Base-by-base conservation (phyloP, 768 basidiomycete genomes). In the Collybia nuda region DNA sequence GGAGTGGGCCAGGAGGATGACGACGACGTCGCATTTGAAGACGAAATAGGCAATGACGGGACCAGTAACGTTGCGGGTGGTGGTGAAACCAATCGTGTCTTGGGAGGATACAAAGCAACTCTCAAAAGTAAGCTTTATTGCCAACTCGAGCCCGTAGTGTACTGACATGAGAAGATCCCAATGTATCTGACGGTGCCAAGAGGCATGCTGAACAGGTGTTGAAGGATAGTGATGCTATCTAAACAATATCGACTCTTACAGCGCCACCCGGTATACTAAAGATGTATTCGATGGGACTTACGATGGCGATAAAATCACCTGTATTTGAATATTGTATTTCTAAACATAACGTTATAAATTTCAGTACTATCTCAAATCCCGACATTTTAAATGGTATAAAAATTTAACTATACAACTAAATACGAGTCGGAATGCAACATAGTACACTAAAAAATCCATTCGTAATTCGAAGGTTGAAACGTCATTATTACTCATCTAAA, bases 51-150 rank as follows among this genome's bases (percentile, higher is more conserved):
- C 32, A 32, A 32, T 32, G 32, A 32, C 12, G 32, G 50, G 44
- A 28, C 47, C 52, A 40, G 44, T 11, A 22, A 44, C 35, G 43
- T 22, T 18, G 43, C 24, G 7, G 51, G 51, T 7, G 55, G 56
- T 36, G 45, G 50, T 22, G 50, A 56, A 17, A 44, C 48, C 17
- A 55, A 55, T 24, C 46, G 46, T 28, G 58, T 64, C 21, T 51
- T 67, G 7, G 63, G 67, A 5, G 66, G 64, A 2, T 66, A 67
- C 45, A 69, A 67, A 45, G 67, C 67, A 0, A 61, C 67, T 9
- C 32, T 64, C 23, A 54, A 59, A 19, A 67, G 67, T 69, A 35
- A 50, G 63, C 47, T 7, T 12, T 17, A 40, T 11, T 32, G 14
- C 2, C 9, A 11, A 5, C 12, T 32, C 9, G 14, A 2, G 7